These are phyloP conservation scores for Spergularia marina DNA, from an alignment of 148 eudicot genomes.

Conservation along the genomic window DNA sequence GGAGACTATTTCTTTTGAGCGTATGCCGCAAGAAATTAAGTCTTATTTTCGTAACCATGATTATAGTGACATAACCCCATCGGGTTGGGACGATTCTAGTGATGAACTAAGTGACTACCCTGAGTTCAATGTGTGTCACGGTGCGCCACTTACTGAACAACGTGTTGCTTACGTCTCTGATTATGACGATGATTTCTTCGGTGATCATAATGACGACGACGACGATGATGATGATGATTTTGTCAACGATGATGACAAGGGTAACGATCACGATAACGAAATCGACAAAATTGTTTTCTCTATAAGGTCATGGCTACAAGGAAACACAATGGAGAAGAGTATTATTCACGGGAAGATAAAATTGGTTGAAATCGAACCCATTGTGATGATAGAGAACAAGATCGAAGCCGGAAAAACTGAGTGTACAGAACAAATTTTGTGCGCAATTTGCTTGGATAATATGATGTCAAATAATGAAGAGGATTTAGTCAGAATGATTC, in stretches of 20 bases:
- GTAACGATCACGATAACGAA: not conserved
- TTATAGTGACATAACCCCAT: not conserved
- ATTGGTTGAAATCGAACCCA: not conserved
- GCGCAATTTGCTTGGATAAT: conserved; percentile 15
- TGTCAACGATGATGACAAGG: too few species aligned
- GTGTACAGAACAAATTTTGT: not conserved
- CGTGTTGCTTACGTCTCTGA: too few species aligned
- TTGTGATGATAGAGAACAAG: not conserved
- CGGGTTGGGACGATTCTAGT: not conserved
- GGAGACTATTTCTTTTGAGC: too few species aligned
- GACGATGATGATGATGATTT: too few species aligned
- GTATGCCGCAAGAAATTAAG: not conserved
- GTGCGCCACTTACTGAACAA: too few species aligned
- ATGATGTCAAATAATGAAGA: conserved; percentile 5
- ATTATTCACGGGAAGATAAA: not conserved
- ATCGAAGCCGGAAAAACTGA: not conserved
- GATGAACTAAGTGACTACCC: not conserved
- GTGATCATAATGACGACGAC: too few species aligned
- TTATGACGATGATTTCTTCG: too few species aligned
- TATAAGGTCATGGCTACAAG: not conserved
- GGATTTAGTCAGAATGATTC: not conserved
- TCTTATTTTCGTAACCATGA: not conserved
- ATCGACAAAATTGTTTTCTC: not conserved
- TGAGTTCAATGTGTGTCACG: not conserved
- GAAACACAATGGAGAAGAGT: not conserved